A percentile compares a stretch with the other conserved stretches of the same genome.
Conservation (phyloP, 768 basidiomycete species). For the Fomitopsis serialis region DNA sequence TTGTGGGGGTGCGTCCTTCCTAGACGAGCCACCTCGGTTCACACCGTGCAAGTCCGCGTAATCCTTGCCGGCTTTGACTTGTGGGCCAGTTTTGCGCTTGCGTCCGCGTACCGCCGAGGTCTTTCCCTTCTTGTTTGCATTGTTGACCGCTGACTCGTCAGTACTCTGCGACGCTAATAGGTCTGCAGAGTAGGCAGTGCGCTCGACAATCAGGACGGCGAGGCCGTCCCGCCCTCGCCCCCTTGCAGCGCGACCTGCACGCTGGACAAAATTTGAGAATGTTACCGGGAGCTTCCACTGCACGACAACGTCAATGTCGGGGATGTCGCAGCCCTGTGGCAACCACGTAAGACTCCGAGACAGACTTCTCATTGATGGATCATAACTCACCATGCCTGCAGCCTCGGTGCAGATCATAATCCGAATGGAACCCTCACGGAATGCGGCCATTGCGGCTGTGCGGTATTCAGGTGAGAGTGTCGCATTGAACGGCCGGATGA, state of each 20-base stretch:
- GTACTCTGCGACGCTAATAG: too few relatives aligned
- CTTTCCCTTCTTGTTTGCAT: too few relatives aligned
- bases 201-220: constrained; percentile 6
- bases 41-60: neutral
- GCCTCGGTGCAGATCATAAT: constrained; percentile 33
- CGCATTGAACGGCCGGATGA: constrained; percentile 26
- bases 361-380: neutral
- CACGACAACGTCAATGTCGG: constrained; percentile 29
- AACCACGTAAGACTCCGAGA: too few relatives aligned
- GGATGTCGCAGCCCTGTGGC: constrained; percentile 17
- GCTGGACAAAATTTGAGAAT: constrained; percentile 27
- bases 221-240: neutral
- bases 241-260: constrained; percentile 29
- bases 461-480: constrained; percentile 16
- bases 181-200: constrained; percentile 1
- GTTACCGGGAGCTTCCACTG: constrained; percentile 31
- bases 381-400: constrained; percentile 27
- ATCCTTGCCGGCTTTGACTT: neutral
- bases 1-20: neutral
- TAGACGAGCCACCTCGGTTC: neutral
- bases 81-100: too few relatives aligned
- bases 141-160: too few relatives aligned
- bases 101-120: too few relatives aligned
- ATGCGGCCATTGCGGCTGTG: constrained; percentile 18
- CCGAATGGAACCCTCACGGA: constrained; percentile 21